Evolutionary conservation across 345 rosid genomes (phyloP).

Genomic region (Hypericum androsaemum): DNA sequence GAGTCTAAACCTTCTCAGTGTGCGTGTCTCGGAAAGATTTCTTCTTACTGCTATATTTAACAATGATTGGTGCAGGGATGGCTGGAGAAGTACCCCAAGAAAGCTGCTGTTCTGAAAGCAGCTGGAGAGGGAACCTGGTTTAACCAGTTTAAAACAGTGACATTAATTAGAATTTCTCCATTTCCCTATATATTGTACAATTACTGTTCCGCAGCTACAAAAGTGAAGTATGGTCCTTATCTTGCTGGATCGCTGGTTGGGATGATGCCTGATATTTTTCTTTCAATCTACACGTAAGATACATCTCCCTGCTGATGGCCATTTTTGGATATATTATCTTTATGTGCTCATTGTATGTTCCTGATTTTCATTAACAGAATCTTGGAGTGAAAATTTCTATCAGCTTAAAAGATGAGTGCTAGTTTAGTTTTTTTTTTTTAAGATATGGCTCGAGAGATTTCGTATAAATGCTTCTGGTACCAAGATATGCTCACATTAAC

Average conservation of each 20-base stretch:
- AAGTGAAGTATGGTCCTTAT: conserved; percentile 78
- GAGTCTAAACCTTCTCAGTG: background rate
- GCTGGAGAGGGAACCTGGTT: conserved; percentile 27
- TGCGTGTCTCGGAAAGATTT: background rate
- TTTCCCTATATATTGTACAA: conserved; percentile 59
- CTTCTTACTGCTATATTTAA: background rate
- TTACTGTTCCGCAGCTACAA: conserved; percentile 86
- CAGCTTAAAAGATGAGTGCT: too few relatives aligned
- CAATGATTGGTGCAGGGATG: background rate
- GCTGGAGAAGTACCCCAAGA: conserved; percentile 24
- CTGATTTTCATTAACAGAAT: background rate
- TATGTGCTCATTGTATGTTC: background rate
- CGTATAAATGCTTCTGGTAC: too few relatives aligned
- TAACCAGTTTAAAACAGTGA: conserved; percentile 30
- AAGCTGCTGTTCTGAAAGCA: conserved; percentile 23
- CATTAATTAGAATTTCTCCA: conserved; percentile 29
- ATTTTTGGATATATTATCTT: background rate
- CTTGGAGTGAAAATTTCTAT: too few relatives aligned
- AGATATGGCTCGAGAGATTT: too few relatives aligned
- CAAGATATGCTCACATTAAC: too few relatives aligned
- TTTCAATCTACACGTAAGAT: conserved; percentile 89
- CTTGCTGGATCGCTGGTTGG: conserved; percentile 82
- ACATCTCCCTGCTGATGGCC: conserved; percentile 10
- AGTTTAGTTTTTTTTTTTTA: too few relatives aligned
- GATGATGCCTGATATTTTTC: conserved; percentile 76